Base-by-base conservation (phyloP, 352 stramenopile genomes). In the Globisporangium parvum region DNA sequence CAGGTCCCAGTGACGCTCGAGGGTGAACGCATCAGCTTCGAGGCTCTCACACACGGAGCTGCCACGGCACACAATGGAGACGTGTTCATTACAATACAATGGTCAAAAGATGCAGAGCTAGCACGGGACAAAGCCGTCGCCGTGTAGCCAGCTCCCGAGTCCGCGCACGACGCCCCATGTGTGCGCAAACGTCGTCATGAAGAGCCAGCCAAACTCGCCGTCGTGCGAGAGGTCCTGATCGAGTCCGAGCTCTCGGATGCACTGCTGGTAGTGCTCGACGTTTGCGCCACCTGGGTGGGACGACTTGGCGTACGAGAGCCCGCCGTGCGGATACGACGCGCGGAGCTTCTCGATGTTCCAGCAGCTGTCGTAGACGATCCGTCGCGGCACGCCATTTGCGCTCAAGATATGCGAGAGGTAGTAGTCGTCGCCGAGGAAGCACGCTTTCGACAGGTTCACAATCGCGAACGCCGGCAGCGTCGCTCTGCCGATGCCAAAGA, bases 261-360 rank as follows among this genome's bases (percentile, higher is more conserved):
- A 81, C 45, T 81, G 62, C 52, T 85, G 74, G 26, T 85, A 85
- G 55, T 85, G 69, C 57, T 80, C 71, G 21, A 85, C 74, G 37
- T 85, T 85, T 2, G 74, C 69, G n/a, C 71, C 71, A 4, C 74
- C 69, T 1, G 71, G 62, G 41, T 81, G 71, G 2, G 59, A 42
- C 6, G 71, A 77, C 26, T 63, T 53, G 12, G 62, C 64, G 41
- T 59, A 57, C 6, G 69, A 77, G 9, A 85, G 52, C 14, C 74
- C 74, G 1, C 56, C 59, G 28, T 70, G 60, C 0, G 55, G 49
- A 42, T 77, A 77, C 3, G 65, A 64, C 39, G 60, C 51, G 0
- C 44, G 49, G 1, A 73, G 47, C 0, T 51, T 31, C 17, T 75
- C 46, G 8, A 80, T 73, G 35, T 73, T 71, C 74, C 73, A 84